These are phyloP conservation scores for Wickerhamia fluorescens DNA, from an alignment of 805 yeast genomes.

Conservation along the genomic window DNA sequence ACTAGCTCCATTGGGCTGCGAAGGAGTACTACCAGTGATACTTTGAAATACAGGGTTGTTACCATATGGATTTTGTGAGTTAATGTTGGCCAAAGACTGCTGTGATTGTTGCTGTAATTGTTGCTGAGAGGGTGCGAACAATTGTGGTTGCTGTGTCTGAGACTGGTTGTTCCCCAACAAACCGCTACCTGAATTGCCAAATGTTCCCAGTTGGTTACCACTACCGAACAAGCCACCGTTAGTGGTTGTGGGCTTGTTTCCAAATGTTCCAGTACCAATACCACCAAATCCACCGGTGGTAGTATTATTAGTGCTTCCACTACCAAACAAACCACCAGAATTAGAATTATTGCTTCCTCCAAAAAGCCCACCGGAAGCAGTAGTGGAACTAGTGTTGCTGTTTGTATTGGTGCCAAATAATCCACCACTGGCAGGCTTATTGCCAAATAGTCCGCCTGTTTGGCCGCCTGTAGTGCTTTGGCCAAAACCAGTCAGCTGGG, in stretches of 20 bases:
- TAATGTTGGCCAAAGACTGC: constrained; percentile 23
- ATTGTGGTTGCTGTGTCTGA: constrained; percentile 4
- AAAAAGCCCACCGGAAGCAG: constrained; percentile 14
- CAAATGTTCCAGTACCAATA: constrained; percentile 12
- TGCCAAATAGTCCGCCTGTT: constrained; percentile 16
- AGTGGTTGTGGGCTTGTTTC: constrained; percentile 13
- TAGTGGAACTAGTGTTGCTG: constrained; percentile 11
- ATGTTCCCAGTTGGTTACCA: constrained; percentile 4
- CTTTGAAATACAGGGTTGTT: constrained; percentile 60
- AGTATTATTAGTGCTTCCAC: constrained; percentile 4
- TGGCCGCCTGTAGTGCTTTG: constrained; percentile 3
- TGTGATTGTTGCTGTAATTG: constrained; percentile 15
- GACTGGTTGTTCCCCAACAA: constrained; percentile 8
- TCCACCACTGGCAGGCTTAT: constrained; percentile 20
- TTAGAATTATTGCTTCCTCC: constrained; percentile 7
- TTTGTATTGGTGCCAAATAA: constrained; percentile 22
- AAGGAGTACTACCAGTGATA: constrained; percentile 24
- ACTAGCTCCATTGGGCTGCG: constrained; percentile 9
- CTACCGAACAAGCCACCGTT: constrained; percentile 16
- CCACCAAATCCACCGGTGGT: constrained; percentile 16
- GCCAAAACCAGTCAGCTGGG: constrained; percentile 1
- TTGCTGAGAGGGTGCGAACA: constrained; percentile 9
- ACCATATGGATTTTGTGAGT: constrained; percentile 64
- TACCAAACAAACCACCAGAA: constrained; percentile 18
- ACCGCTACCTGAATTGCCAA: too few species aligned